These are phyloP conservation scores for Saccharomycopsis synnaedendra DNA, from an alignment of 805 yeast species.

Conservation along the genomic window DNA sequence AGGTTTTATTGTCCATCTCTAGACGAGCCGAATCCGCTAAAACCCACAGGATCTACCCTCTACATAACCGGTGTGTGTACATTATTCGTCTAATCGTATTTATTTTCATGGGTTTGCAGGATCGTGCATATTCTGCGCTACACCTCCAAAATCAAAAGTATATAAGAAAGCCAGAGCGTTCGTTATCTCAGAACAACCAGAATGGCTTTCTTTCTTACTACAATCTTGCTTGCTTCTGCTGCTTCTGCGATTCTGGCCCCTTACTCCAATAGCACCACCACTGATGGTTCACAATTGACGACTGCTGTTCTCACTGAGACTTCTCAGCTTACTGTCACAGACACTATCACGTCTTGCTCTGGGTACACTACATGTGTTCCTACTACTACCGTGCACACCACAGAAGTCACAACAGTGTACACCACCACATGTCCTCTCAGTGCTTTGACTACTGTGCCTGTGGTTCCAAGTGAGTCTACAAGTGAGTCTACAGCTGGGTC, in stretches of 20 bases:
- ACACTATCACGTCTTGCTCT: constrained; percentile 15
- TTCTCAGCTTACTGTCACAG: constrained; percentile 5
- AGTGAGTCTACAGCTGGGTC: neutral
- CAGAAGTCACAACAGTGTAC: constrained; percentile 8
- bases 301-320: constrained; percentile 9
- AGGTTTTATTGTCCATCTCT: too few species aligned
- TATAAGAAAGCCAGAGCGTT: too few species aligned
- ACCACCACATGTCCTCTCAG: constrained; percentile 15
- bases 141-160: too few species aligned
- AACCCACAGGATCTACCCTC: too few species aligned
- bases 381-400: constrained; percentile 2
- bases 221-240: neutral
- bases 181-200: too few species aligned
- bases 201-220: neutral
- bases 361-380: constrained; percentile 12
- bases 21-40: too few species aligned
- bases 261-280: constrained; percentile 3
- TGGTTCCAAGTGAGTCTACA: neutral
- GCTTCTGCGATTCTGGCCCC: constrained; percentile 4
- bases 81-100: too few species aligned
- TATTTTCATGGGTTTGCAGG: too few species aligned
- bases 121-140: too few species aligned
- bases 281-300: constrained; percentile 3
- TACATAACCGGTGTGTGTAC: too few species aligned
- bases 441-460: neutral